Percentiles rank a stretch among this genome's conserved stretches.
phyloP scores from a whole-genome alignment of 1,139 yeast genomes.

The Debaryomyces udenii region DNA sequence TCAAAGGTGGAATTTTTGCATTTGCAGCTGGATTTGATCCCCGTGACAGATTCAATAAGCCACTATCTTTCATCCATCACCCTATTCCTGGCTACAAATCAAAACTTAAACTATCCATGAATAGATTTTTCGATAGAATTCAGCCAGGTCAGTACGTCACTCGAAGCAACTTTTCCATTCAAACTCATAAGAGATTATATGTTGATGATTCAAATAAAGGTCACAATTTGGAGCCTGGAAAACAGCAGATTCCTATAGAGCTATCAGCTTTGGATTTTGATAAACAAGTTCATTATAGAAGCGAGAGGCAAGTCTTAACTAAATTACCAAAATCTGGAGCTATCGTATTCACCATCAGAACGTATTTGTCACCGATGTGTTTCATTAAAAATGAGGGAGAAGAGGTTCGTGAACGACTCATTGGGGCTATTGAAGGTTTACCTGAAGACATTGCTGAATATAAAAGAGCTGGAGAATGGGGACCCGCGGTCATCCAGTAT shows the following conservation, averaged over 20 bases:
- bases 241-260: constrained; percentile 34
- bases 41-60: constrained; percentile 32
- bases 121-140: constrained; percentile 40
- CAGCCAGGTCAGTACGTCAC: constrained; percentile 44
- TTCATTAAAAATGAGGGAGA: constrained; percentile 40
- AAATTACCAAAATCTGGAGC: constrained; percentile 44
- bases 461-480: constrained; percentile 66
- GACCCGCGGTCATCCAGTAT: constrained; percentile 58
- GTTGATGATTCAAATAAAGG: constrained; percentile 54
- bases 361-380: constrained; percentile 42
- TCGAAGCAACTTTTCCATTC: constrained; percentile 47
- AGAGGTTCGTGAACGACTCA: constrained; percentile 46
- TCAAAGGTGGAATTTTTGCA: constrained; percentile 40
- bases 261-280: constrained; percentile 54
- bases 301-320: constrained; percentile 45
- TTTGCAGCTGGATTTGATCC: constrained; percentile 52
- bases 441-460: constrained; percentile 62
- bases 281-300: constrained; percentile 40
- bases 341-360: constrained; percentile 43
- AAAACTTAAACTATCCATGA: constrained; percentile 40
- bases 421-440: constrained; percentile 59
- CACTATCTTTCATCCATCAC: constrained; percentile 41
- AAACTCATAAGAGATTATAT: constrained; percentile 47
- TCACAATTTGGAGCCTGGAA: constrained; percentile 42
- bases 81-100: constrained; percentile 47